Conservation (phyloP, 352 stramenopile species). For the Hyaloperonospora brassicae region DNA sequence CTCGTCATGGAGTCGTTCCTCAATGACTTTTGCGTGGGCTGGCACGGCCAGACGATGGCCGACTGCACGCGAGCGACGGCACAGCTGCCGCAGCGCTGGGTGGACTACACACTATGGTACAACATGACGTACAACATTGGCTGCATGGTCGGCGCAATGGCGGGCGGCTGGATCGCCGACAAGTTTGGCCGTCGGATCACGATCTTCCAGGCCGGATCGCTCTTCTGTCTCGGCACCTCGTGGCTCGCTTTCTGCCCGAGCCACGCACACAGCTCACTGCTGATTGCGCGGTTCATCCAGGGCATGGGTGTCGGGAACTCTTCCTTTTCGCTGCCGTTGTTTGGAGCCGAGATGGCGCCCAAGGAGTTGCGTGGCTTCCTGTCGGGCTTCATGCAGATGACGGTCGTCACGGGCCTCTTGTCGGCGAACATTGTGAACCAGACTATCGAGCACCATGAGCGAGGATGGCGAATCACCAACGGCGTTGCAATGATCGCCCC, state of each 20-base stretch:
- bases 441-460: constrained; percentile 19
- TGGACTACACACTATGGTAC: constrained; percentile 46
- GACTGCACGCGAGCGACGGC: constrained; percentile 27
- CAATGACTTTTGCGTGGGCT: constrained; percentile 39
- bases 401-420: constrained; percentile 25
- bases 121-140: constrained; percentile 52
- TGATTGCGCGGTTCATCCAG: constrained; percentile 23
- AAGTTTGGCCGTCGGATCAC: constrained; percentile 27
- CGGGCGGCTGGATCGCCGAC: constrained; percentile 30
- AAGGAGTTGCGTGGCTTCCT: constrained; percentile 56
- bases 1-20: constrained; percentile 46
- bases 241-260: constrained; percentile 26
- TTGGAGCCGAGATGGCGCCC: constrained; percentile 33
- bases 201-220: constrained; percentile 27
- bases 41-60: constrained; percentile 29
- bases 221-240: constrained; percentile 31
- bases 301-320: constrained; percentile 34
- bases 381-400: constrained; percentile 44
- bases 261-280: constrained; percentile 16
- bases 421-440: constrained; percentile 31
- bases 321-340: constrained; percentile 34
- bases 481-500: constrained; percentile 25
- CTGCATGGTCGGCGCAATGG: constrained; percentile 32
- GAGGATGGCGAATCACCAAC: constrained; percentile 35
- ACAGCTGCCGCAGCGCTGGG: constrained; percentile 32